A percentile compares a stretch with the other conserved stretches of the same genome.
These are phyloP conservation scores for Nitzschia sp. DNA, from an alignment of 108 stramenopile species.

Conservation along the genomic window DNA sequence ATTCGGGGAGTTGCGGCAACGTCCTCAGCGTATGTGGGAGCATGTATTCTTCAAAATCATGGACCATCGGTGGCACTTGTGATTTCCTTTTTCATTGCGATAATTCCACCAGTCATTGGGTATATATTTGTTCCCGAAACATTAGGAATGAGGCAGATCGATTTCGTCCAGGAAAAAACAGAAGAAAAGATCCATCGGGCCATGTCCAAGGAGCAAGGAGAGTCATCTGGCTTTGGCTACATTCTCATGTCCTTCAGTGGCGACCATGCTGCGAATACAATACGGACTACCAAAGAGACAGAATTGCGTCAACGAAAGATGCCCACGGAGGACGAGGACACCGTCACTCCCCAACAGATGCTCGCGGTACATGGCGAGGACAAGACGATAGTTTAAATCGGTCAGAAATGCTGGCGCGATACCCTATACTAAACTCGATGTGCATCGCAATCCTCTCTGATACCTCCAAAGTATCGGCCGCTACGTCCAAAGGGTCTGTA, in stretches of 20 bases:
- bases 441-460: too few relatives aligned
- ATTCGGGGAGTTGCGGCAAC: conserved; percentile 29
- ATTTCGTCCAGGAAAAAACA: conserved; percentile 36
- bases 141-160: conserved; percentile 31
- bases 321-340: not conserved
- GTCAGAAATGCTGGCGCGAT: too few relatives aligned
- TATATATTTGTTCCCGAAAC: conserved; percentile 36
- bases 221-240: not conserved
- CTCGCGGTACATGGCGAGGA: not conserved
- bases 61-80: conserved; percentile 26
- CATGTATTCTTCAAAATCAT: conserved; percentile 23
- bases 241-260: not conserved
- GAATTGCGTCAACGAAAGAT: not conserved
- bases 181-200: conserved; percentile 16
- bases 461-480: too few relatives aligned
- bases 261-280: not conserved
- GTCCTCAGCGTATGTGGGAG: conserved; percentile 23
- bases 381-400: not conserved
- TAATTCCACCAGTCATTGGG: conserved; percentile 33
- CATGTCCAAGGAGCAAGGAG: not conserved
- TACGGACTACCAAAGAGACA: not conserved
- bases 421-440: too few relatives aligned
- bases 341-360: not conserved
- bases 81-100: conserved; percentile 27
- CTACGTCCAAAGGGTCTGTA: too few relatives aligned